Base-by-base conservation (phyloP, 179 eudicot species). In the Beta corolliflora region DNA sequence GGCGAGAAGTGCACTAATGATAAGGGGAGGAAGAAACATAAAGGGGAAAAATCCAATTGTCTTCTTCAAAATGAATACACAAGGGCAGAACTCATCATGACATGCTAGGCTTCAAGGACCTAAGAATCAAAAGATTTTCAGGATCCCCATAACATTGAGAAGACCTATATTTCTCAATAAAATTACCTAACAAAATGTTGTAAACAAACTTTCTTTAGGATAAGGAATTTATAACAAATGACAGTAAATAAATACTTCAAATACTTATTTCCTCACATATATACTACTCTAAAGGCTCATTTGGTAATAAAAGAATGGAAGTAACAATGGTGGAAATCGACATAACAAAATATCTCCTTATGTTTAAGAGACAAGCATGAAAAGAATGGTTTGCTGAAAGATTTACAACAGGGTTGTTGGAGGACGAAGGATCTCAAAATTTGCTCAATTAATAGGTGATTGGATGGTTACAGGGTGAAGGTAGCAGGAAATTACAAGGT, bases 71-170 rank as follows among this genome's bases (percentile, higher is more conserved):
- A 44, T 69, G 50, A 10, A 69, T 69, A 69, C 73, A 69, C 73
- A 45, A 69, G 52, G 53, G 13, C 4, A 70, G 53, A 70, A n/a
- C 29, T 69, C 23, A 46, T 46, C 7, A 46, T 19, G n/a, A 31
- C 15, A 71, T 71, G 74, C 29, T 71, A 48, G 74, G 56, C 16
- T 45, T 71, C 55, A 71, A 71, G 55, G 31, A 71, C 52, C 8
- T 12, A 71, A 7, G 1, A 70, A 70, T 44, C 74, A 19, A 46
- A 1, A 70, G 31, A 25, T 25, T 25, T 16, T 46, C 25, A n/a
- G 3, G 25, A 70, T 7, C 8, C 10, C 29, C 15, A 19, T 9
- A 5, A 19, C 54, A 18, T 7, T 7, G 36, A 31, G 45, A 14
- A 12, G 11, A 1, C 68, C 18, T 21, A 64, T 25, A 25, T 64